Evolutionary conservation across 352 stramenopile species (phyloP).

Genomic region (Phytopythium mirpurense): DNA sequence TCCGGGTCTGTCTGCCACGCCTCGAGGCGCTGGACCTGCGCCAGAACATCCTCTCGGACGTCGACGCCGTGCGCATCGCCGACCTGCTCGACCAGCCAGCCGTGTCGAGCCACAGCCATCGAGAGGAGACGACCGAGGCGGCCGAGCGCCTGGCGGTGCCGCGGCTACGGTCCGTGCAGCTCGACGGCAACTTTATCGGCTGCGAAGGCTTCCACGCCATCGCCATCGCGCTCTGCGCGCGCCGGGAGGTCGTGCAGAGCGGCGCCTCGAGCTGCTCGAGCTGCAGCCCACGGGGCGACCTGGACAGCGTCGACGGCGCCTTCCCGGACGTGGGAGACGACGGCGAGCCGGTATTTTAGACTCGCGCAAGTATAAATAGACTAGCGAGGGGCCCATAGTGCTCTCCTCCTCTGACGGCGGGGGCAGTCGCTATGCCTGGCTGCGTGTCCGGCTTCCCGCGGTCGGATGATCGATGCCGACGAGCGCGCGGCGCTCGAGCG

Average conservation of each 20-base stretch:
- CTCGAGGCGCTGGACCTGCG: constrained; percentile 36
- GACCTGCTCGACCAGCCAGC: constrained; percentile 25
- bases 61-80: constrained; percentile 37
- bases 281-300: constrained; percentile 3
- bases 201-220: constrained; percentile 56
- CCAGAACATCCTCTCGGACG: constrained; percentile 59
- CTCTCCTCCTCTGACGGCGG: too few relatives aligned
- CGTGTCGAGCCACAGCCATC: too few relatives aligned
- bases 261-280: constrained; percentile 2
- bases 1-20: constrained; percentile 15
- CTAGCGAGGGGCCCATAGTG: too few relatives aligned
- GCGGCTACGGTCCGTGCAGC: constrained; percentile 20
- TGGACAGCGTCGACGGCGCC: neutral
- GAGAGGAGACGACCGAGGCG: neutral
- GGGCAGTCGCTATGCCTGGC: too few relatives aligned
- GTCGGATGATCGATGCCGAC: constrained; percentile 27
- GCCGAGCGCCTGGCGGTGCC: constrained; percentile 11
- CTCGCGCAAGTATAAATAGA: too few relatives aligned
- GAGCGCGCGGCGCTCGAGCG: constrained; percentile 40
- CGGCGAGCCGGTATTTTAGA: constrained; percentile 1
- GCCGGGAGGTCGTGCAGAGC: constrained; percentile 9
- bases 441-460: neutral
- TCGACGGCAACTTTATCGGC: constrained; percentile 69
- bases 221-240: constrained; percentile 33
- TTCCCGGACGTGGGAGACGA: neutral